Evolutionary conservation across 305 asterid genomes (phyloP).

Genomic region (Fraxinus platypoda): DNA sequence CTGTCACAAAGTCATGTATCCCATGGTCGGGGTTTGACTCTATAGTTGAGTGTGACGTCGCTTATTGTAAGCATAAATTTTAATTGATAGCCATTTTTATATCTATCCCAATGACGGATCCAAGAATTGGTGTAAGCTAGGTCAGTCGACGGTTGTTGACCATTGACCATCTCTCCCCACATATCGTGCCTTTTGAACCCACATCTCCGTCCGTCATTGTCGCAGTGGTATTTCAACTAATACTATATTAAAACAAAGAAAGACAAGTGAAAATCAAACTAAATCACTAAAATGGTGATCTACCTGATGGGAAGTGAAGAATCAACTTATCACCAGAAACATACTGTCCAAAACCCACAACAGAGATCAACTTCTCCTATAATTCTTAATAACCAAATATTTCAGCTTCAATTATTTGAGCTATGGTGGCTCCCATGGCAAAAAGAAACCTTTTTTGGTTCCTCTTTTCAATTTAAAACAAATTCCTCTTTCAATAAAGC

Average conservation of each 20-base stretch:
- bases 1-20: background rate
- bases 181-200: background rate
- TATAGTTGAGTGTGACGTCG: background rate
- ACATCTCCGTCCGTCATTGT: background rate
- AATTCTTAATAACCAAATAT: background rate
- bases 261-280: conserved; percentile 11
- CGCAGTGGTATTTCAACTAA: conserved; percentile 13
- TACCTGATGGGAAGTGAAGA: background rate
- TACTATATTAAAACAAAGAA: conserved; percentile 1
- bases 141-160: background rate
- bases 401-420: conserved; percentile 16
- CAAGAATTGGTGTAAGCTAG: background rate
- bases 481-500: background rate
- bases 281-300: conserved; percentile 7
- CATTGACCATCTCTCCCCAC: background rate
- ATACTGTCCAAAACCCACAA: background rate
- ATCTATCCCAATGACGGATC: background rate
- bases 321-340: background rate
- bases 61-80: background rate
- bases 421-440: background rate
- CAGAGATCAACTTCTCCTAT: background rate
- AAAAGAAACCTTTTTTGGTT: background rate
- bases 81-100: background rate
- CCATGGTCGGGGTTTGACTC: background rate
- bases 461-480: background rate